Base-by-base conservation (phyloP, 805 yeast species). In the Teunomyces aglyptinius region DNA sequence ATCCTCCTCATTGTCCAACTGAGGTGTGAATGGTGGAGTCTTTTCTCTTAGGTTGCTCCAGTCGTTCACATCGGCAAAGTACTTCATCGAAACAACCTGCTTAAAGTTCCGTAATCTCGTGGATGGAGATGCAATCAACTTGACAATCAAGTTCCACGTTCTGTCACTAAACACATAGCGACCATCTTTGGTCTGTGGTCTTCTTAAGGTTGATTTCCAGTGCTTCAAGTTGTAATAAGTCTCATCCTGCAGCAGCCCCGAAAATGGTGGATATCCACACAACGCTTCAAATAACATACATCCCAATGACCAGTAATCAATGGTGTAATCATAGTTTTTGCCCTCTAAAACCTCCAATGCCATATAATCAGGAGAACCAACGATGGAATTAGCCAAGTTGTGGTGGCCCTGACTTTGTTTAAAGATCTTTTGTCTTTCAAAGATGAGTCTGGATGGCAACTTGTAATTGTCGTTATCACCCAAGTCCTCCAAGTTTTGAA, bases 331-430 rank as follows among this genome's bases (percentile, higher is more conserved):
- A 65, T 94, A 94, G 48, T 84, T 82, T 60, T 86, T 86, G 6
- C 99, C 99, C 66, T 89, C 96, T 45, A 94, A 78, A 10, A 94
- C 98, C 66, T 94, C 99, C 43, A 94, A 75, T 1, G 99, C 99
- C 99, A 94, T 94, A 63, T 94, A 94, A 67, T 94, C 99, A 1
- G 99, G 99, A 4, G 96, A 87, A 1, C 99, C 99, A 12, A 94
- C 99, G 56, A 92, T 89, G 1, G 97, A 89, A 58, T 89, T 88
- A 13, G 99, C 98, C 59, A 86, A 85, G 57, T 87, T 89, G 49
- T 88, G 78, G 57, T 90, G 96, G 29, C 78, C 78, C 49, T 82
- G 85, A 54, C 96, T 81, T n/a, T 85, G 82, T 51, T 88, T 82
- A 67, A 91, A 94, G 62, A 90, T 73, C 58, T 81, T 77, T 67